These are phyloP conservation scores for Tephrocybe sp. DNA, from an alignment of 768 basidiomycete species.

Conservation along the genomic window DNA sequence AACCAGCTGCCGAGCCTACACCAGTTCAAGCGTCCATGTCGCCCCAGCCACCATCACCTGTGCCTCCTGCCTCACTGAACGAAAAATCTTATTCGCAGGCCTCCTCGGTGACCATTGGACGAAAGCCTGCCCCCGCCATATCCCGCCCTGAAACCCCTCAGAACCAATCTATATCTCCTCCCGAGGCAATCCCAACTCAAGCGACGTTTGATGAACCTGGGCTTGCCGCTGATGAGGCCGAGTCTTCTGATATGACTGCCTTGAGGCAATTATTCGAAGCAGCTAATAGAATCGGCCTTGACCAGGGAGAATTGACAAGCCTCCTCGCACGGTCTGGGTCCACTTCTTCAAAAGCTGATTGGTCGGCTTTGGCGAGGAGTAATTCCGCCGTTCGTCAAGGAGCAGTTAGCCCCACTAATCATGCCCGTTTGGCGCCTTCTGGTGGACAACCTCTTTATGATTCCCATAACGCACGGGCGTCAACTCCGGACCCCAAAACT, in stretches of 20 bases:
- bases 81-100: constrained; percentile 30
- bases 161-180: background rate
- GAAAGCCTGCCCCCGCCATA: constrained; percentile 27
- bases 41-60: constrained; percentile 30
- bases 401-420: constrained; percentile 29
- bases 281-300: constrained; percentile 72
- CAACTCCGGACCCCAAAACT: constrained; percentile 19
- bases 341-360: constrained; percentile 54
- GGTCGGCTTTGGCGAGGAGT: constrained; percentile 42
- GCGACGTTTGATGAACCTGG: constrained; percentile 6
- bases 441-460: constrained; percentile 15
- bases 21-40: constrained; percentile 26
- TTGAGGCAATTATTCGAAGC: constrained; percentile 76
- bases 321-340: constrained; percentile 73
- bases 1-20: constrained; percentile 34
- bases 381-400: constrained; percentile 36
- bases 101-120: constrained; percentile 13
- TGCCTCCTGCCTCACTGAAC: constrained; percentile 29
- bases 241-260: constrained; percentile 30
- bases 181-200: constrained; percentile 10
- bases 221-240: constrained; percentile 20
- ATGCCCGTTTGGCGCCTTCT: constrained; percentile 13
- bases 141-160: constrained; percentile 18
- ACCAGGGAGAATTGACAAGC: constrained; percentile 69
- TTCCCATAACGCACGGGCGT: constrained; percentile 12